Evolutionary conservation across 139 green algal genomes (phyloP).

Genomic region (Pseudopediastrum boryanum): DNA sequence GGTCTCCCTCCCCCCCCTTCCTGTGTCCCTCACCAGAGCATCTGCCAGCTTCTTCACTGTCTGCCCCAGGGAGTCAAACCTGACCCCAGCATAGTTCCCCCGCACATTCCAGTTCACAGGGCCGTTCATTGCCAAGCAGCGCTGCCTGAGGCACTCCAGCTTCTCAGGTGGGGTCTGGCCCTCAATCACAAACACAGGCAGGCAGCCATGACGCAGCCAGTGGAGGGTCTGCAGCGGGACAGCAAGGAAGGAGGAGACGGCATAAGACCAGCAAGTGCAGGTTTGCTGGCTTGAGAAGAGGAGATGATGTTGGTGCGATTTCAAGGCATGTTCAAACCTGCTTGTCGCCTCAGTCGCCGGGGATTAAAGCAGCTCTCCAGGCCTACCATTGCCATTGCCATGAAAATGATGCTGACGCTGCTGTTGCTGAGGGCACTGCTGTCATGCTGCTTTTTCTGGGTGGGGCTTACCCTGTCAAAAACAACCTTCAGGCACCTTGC

Average conservation of each 20-base stretch:
- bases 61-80: slow-evolving; percentile 37
- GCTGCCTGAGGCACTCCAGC: slow-evolving; percentile 47
- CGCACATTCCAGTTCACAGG: not conserved
- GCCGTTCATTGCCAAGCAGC: slow-evolving; percentile 27
- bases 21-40: slow-evolving; percentile 34
- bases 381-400: no score
- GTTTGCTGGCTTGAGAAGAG: no score
- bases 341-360: no score
- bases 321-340: no score
- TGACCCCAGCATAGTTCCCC: slow-evolving; percentile 39
- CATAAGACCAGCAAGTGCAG: no score
- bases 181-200: slow-evolving; percentile 73
- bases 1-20: slow-evolving; percentile 14
- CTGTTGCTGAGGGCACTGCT: not conserved
- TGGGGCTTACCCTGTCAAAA: slow-evolving; percentile 58
- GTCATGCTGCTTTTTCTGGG: not conserved
- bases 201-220: slow-evolving; percentile 68
- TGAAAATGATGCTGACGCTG: not conserved
- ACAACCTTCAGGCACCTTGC: slow-evolving; percentile 54
- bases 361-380: no score
- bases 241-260: no score
- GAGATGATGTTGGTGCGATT: no score
- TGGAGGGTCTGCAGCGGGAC: slow-evolving; percentile 54
- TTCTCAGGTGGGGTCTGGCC: slow-evolving; percentile 63
- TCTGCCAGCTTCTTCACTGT: slow-evolving; percentile 34